A percentile compares a stretch with the other conserved stretches of the same genome.
Conservation (phyloP, 2,329 filamentous ascomycete species). For the Xylariaceae sp. region DNA sequence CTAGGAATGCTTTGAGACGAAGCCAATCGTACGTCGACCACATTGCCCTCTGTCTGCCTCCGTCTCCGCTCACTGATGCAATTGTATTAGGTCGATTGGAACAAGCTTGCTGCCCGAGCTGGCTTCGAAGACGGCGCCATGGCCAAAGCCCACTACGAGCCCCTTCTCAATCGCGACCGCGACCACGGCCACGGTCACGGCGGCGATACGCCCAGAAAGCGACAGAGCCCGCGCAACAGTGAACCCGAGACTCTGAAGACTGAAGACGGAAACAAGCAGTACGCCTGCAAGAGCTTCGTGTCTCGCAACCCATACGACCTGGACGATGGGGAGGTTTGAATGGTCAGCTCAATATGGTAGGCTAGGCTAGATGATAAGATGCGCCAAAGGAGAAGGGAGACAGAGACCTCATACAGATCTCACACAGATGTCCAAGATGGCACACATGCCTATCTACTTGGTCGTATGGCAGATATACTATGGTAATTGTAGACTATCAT, state of each 20-base stretch:
- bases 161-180: constrained; percentile 3
- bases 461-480: not conserved
- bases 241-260: not conserved
- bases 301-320: not conserved
- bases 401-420: not conserved
- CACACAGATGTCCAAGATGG: not conserved
- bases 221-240: not conserved
- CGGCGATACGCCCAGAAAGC: not conserved
- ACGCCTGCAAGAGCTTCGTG: too few relatives aligned
- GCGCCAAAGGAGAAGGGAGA: not conserved
- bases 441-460: not conserved
- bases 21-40: constrained; percentile 4
- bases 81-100: constrained; percentile 2
- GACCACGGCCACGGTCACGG: not conserved
- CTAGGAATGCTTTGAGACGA: constrained; percentile 15
- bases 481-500: not conserved
- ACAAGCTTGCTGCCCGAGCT: constrained; percentile 12
- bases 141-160: constrained; percentile 10
- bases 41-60: not conserved
- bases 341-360: not conserved
- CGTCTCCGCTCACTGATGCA: not conserved
- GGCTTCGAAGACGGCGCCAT: constrained; percentile 11
- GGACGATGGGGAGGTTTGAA: not conserved
- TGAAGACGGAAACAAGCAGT: not conserved
- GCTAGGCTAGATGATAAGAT: not conserved